Evolutionary conservation across 495 filamentous ascomycete genomes (phyloP), one percentile per base, ranked within the genome.

Genomic region (Talaromyces liani): DNA sequence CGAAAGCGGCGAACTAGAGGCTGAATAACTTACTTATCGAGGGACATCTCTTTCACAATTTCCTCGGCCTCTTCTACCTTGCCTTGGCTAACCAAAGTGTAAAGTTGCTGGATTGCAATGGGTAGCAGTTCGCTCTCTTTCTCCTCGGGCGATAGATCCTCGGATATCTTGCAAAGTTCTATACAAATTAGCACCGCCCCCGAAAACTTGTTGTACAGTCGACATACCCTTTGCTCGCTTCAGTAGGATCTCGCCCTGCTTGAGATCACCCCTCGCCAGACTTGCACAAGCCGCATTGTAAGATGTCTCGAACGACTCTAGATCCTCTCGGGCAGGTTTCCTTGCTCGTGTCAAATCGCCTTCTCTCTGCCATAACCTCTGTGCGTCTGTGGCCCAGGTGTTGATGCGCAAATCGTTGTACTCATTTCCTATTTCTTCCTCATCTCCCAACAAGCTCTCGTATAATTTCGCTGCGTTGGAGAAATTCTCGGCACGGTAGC

Each of bases 281-380:
- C 87, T 88, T 51, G 83, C 84, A 71, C 93, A 98, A 24, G 93
- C 95, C 7, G 88, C 87, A 78, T 98, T 98, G 75, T 93, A 98
- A 0, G 91, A 84, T 4, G 89, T 95, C 75, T 98, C 94, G 67
- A 98, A 98, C 3, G 88, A 87, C 70, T 97, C 91, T 54, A 96
- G 73, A 68, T 96, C 91, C 62, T 92, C 91, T 64, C 87, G 81
- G 18, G 77, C 79, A 14, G 86, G 80, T 70, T 90, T 83, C 65
- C 80, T 84, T 47, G 76, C 72, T 60, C 73, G 74, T 39, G 82
- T 82, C 18, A 82, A 70, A 61, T 84, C 75, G 18, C 81, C 75
- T 49, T 82, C 73, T 51, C 87, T 88, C 64, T 86, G 81, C 93
- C 91, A 97, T 69, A 92, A 85, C n/a, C 94, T 75, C 75, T 97